phyloP scores from a whole-genome alignment of 1,284 basidiomycete species.

The Dichomitus squalens region DNA sequence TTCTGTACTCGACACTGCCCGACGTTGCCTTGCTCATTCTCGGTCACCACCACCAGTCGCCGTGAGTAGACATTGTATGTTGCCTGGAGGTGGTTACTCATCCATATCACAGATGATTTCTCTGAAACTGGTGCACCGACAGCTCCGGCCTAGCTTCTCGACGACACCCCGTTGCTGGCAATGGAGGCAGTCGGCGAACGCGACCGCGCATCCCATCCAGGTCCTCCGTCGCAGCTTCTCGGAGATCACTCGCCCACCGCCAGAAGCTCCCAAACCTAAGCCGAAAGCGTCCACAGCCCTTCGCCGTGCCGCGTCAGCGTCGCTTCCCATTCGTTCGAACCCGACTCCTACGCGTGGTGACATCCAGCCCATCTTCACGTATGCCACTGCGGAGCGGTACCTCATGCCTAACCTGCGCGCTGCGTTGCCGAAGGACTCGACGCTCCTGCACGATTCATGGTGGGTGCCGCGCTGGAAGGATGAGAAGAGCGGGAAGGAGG shows the following conservation, averaged over 20 bases:
- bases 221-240: constrained; percentile 15
- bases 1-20: no score
- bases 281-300: constrained; percentile 78
- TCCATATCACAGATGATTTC: constrained; percentile 12
- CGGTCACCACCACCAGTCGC: neutral
- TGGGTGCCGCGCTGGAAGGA: constrained; percentile 75
- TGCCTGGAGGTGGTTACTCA: neutral
- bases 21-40: neutral
- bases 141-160: constrained; percentile 11
- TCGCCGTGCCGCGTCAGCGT: constrained; percentile 69
- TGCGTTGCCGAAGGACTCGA: constrained; percentile 54
- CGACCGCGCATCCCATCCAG: neutral
- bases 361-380: constrained; percentile 74
- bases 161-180: constrained; percentile 9
- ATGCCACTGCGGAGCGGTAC: constrained; percentile 79
- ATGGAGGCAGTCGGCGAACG: constrained; percentile 1
- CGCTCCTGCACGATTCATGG: constrained; percentile 70
- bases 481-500: constrained; percentile 56
- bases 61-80: no score
- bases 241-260: constrained; percentile 2
- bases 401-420: constrained; percentile 57
- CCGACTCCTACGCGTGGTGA: constrained; percentile 77
- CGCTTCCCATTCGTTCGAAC: constrained; percentile 75
- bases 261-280: constrained; percentile 48
- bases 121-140: constrained; percentile 6